Percentiles rank a stretch among this genome's conserved stretches.
phyloP scores from a whole-genome alignment of 345 rosid genomes.

The Boechera stricta region DNA sequence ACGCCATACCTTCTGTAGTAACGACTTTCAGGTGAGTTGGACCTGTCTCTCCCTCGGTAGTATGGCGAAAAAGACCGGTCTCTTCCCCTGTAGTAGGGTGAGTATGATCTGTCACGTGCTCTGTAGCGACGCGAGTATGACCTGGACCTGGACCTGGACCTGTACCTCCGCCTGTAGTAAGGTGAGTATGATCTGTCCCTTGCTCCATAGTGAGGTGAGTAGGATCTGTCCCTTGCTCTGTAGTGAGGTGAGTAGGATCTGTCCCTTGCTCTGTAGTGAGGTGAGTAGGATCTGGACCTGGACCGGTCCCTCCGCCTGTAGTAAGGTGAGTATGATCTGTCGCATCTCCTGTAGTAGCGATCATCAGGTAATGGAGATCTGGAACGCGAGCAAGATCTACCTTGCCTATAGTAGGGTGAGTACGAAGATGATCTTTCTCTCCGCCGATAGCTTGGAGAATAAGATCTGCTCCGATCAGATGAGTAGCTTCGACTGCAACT shows the following conservation, averaged over 20 bases:
- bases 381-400: constrained; percentile 50
- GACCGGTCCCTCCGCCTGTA: no score
- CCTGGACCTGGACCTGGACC: constrained; percentile 48
- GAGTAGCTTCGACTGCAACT: constrained; percentile 60
- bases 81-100: constrained; percentile 18
- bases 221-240: constrained; percentile 31
- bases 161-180: constrained; percentile 38
- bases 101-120: constrained; percentile 17
- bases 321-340: constrained; percentile 55
- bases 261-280: constrained; percentile 30
- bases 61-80: constrained; percentile 22
- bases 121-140: constrained; percentile 52
- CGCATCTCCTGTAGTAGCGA: constrained; percentile 43
- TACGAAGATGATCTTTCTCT: constrained; percentile 46
- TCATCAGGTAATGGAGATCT: constrained; percentile 60
- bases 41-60: constrained; percentile 37
- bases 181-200: constrained; percentile 47
- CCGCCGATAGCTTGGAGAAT: constrained; percentile 52
- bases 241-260: constrained; percentile 56
- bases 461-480: constrained; percentile 63
- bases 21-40: constrained; percentile 47
- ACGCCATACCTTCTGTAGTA: constrained; percentile 21
- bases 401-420: constrained; percentile 51
- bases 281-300: constrained; percentile 48
- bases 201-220: constrained; percentile 47